Evolutionary conservation across 352 stramenopile species (phyloP).

Genomic region (Plasmopara halstedii): DNA sequence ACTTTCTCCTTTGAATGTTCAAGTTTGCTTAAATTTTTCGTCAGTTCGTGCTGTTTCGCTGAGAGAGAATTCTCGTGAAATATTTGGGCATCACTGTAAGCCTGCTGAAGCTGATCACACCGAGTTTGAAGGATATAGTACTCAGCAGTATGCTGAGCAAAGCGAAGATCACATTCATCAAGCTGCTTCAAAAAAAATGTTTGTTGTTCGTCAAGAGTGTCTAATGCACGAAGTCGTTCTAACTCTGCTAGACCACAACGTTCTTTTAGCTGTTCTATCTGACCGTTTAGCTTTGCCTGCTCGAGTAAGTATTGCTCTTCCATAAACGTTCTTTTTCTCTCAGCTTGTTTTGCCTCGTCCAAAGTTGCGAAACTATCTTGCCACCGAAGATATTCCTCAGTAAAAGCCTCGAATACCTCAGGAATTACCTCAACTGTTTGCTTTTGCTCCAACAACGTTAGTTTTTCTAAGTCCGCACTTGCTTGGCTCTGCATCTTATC

Average conservation of each 20-base stretch:
- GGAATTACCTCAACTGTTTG: too few species aligned
- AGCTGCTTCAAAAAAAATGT: conserved; percentile 41
- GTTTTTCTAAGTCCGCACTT: too few species aligned
- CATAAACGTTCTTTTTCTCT: conserved; percentile 18
- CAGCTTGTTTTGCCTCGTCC: conserved; percentile 36
- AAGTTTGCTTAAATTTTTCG: conserved; percentile 10
- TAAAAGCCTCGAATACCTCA: conserved; percentile 31
- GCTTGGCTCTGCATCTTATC: conserved; percentile 77
- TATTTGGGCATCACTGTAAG: conserved; percentile 8
- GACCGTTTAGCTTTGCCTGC: conserved; percentile 43
- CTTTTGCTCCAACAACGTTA: too few species aligned
- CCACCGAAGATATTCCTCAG: conserved; percentile 54
- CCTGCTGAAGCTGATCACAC: conserved; percentile 26
- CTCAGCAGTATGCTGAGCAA: conserved; percentile 41
- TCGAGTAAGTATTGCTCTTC: conserved; percentile 18
- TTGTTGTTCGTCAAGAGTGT: conserved; percentile 22
- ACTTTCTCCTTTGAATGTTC: conserved; percentile 28
- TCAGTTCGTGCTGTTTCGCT: conserved; percentile 22
- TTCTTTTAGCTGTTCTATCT: conserved; percentile 40
- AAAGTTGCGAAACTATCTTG: conserved; percentile 50
- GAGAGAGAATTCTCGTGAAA: conserved; percentile 16
- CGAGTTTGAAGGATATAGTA: conserved; percentile 40
- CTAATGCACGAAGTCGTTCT: conserved; percentile 35
- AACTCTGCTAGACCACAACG: conserved; percentile 40
- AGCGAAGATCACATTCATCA: conserved; percentile 48